Percentiles rank a stretch among this genome's conserved stretches.
Conservation (phyloP, 2,329 filamentous ascomycete genomes). For the Penicillium brasilianum region DNA sequence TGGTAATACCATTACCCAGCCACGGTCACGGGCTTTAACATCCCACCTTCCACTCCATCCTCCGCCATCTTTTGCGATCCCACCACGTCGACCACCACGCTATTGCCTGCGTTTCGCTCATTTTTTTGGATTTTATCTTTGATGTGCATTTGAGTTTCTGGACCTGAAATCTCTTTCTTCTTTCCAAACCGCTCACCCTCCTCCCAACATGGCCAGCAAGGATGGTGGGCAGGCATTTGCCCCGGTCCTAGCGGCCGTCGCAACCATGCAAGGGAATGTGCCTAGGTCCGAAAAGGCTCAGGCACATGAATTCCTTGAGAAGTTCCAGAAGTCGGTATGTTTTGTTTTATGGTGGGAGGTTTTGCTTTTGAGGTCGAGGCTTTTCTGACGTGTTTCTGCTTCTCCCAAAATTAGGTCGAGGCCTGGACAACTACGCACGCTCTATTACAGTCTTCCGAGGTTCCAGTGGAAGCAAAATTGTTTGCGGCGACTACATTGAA, state of each 20-base stretch:
- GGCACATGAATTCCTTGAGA: slow-evolving; percentile 88
- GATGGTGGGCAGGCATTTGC: slow-evolving; percentile 74
- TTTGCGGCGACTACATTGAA: slow-evolving; percentile 97
- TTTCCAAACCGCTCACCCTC: slow-evolving; percentile 11
- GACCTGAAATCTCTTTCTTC: slow-evolving; percentile 7
- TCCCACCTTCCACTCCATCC: slow-evolving; percentile 31
- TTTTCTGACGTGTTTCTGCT: slow-evolving; percentile 1
- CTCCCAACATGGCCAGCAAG: slow-evolving; percentile 67
- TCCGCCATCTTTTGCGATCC: slow-evolving; percentile 19
- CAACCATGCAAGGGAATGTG: slow-evolving; percentile 85
- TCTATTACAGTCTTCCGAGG: slow-evolving; percentile 77
- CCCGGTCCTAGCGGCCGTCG: slow-evolving; percentile 84
- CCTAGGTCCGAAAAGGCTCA: slow-evolving; percentile 83
- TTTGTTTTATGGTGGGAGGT: slow-evolving; percentile 16
- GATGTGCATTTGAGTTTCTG: slow-evolving; percentile 18
- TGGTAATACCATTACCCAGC: slow-evolving; percentile 29
- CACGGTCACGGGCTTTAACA: slow-evolving; percentile 30
- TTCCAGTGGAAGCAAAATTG: slow-evolving; percentile 82
- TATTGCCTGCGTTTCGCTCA: slow-evolving; percentile 27
- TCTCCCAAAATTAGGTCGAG: slow-evolving; percentile 65
- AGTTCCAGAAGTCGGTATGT: slow-evolving; percentile 95
- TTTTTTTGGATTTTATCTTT: slow-evolving; percentile 17
- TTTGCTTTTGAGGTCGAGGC: neutral
- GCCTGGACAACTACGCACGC: slow-evolving; percentile 89
- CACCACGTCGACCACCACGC: neutral